Percentiles rank a stretch among this genome's conserved stretches.
Evolutionary conservation across 2,329 filamentous ascomycete genomes (phyloP).

Genomic region (Fusarium sp.): DNA sequence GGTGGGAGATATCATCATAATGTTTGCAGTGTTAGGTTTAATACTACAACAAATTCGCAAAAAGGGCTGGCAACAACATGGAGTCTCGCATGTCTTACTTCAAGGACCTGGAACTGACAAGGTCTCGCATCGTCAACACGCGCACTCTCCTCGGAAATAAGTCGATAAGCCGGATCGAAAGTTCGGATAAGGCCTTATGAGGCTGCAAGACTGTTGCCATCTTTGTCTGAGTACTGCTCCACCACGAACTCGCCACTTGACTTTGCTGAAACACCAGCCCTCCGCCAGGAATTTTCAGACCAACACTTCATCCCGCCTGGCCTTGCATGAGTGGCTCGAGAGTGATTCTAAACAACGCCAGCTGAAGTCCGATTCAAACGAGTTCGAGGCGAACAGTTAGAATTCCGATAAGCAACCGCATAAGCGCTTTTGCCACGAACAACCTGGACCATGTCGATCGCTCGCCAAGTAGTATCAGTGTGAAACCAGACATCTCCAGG

Average conservation of each 20-base stretch:
- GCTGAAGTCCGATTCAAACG: neutral
- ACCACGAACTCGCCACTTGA: neutral
- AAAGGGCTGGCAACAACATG: neutral
- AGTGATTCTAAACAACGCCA: neutral
- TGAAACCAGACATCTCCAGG: neutral
- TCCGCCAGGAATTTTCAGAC: neutral
- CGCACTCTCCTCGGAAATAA: neutral
- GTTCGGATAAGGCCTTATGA: neutral
- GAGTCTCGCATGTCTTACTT: neutral
- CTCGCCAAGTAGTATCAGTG: neutral
- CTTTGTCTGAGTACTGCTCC: neutral
- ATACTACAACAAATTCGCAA: neutral
- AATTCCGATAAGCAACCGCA: neutral
- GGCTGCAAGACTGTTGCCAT: neutral
- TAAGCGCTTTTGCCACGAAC: neutral
- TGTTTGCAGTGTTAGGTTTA: neutral
- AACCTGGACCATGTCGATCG: neutral
- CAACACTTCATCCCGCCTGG: neutral
- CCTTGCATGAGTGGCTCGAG: neutral
- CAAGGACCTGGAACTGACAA: neutral
- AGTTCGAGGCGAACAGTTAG: neutral
- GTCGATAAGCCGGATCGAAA: neutral
- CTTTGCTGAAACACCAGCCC: neutral
- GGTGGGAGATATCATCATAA: neutral
- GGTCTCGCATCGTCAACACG: neutral